A percentile compares a stretch with the other conserved stretches of the same genome.
Evolutionary conservation across 495 filamentous ascomycete genomes (phyloP).

Genomic region (Parathielavia appendiculata): DNA sequence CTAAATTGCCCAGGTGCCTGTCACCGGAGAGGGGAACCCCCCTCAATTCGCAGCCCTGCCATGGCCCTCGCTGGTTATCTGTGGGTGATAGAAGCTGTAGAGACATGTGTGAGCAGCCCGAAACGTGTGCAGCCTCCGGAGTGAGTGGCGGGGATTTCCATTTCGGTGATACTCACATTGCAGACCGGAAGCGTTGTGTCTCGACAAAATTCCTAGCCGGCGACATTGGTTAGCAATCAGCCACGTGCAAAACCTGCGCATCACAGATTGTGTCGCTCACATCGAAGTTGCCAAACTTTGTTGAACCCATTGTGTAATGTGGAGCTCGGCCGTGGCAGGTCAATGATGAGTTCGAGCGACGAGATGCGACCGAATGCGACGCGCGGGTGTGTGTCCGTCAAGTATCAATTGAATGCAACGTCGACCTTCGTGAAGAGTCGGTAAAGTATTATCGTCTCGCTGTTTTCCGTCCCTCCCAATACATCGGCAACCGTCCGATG

Average conservation of each 20-base stretch:
- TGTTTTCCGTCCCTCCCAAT: not conserved
- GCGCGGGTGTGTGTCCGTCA: not conserved
- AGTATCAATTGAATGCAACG: not conserved
- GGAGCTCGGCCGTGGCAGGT: slow-evolving; percentile 22
- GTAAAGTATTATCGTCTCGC: not conserved
- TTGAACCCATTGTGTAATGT: slow-evolving; percentile 49
- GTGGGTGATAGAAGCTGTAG: slow-evolving; percentile 41
- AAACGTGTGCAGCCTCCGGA: not conserved
- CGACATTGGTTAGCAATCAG: slow-evolving; percentile 21
- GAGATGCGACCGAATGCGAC: slow-evolving; percentile 6
- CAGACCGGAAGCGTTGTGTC: slow-evolving; percentile 93
- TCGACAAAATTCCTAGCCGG: slow-evolving; percentile 78
- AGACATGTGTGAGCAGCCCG: slow-evolving; percentile 9
- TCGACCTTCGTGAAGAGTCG: not conserved
- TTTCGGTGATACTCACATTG: slow-evolving; percentile 64
- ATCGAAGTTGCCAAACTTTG: slow-evolving; percentile 86
- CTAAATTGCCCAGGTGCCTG: slow-evolving; percentile 72
- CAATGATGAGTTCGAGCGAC: slow-evolving; percentile 3
- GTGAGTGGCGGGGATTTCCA: not conserved
- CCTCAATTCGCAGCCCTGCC: slow-evolving; percentile 60
- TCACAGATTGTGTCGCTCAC: slow-evolving; percentile 48
- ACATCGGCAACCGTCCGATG: not conserved
- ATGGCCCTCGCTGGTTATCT: slow-evolving; percentile 46
- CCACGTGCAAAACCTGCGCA: not conserved
- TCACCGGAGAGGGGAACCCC: slow-evolving; percentile 66